Evolutionary conservation across 139 green algal genomes (phyloP).

Genomic region (Volvox reticuliferus): DNA sequence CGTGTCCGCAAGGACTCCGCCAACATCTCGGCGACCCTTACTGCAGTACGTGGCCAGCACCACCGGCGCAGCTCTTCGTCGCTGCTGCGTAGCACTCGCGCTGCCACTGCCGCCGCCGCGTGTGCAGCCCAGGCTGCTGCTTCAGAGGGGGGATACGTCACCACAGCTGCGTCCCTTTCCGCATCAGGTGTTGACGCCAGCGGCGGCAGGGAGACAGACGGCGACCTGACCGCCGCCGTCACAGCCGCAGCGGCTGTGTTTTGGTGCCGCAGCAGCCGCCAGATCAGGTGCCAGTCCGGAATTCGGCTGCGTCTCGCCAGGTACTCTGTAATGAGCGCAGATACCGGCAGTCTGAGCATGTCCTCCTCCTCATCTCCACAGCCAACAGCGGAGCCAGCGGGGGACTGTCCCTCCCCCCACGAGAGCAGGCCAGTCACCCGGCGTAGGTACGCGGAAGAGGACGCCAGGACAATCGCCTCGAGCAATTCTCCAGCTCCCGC

Average conservation of each 20-base stretch:
- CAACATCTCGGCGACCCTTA: not conserved
- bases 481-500: not conserved
- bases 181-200: not conserved
- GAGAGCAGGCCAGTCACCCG: not conserved
- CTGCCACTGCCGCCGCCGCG: constrained; percentile 4
- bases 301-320: not conserved
- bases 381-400: not conserved
- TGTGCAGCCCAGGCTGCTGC: not conserved
- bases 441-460: not conserved
- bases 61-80: not conserved
- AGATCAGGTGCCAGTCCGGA: constrained; percentile 11
- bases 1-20: not conserved
- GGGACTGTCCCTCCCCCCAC: not conserved
- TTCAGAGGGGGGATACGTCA: not conserved
- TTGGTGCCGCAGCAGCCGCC: not conserved
- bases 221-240: not conserved
- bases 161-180: not conserved
- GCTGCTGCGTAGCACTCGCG: not conserved
- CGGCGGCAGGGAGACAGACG: not conserved
- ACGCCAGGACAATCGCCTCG: not conserved
- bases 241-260: not conserved
- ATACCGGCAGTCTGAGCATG: not conserved
- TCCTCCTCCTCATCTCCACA: not conserved
- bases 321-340: not conserved
- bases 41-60: constrained; percentile 15